Conservation (phyloP, 257 asterid species). For the Linderniella brevidens region DNA sequence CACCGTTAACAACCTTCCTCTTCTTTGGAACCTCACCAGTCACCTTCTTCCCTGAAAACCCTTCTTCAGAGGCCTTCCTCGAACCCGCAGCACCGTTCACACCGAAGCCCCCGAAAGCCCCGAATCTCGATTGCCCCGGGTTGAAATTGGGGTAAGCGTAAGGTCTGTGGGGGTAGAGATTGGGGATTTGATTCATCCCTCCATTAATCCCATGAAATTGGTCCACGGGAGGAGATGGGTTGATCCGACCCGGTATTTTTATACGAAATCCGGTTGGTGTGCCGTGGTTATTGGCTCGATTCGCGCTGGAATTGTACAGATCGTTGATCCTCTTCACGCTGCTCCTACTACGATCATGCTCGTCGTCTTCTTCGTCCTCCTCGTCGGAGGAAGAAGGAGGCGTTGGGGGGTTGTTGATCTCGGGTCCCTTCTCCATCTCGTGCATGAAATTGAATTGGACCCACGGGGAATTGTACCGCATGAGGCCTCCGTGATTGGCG, state of each 20-base stretch:
- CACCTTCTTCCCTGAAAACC: constrained; percentile 19
- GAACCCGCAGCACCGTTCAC: constrained; percentile 8
- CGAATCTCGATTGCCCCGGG: constrained; percentile 14
- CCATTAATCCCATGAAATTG: constrained; percentile 12
- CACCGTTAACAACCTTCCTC: constrained; percentile 13
- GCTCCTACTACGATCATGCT: constrained; percentile 23
- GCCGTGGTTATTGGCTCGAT: constrained; percentile 27
- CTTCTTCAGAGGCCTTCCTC: constrained; percentile 26
- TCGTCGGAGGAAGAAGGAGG: constrained; percentile 35
- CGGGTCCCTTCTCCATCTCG: constrained; percentile 74
- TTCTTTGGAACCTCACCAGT: constrained; percentile 22
- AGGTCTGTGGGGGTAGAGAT: constrained; percentile 24
- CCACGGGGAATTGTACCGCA: constrained; percentile 71
- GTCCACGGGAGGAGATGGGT: constrained; percentile 16
- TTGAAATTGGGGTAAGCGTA: constrained; percentile 22
- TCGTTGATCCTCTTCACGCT: constrained; percentile 37
- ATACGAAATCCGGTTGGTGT: constrained; percentile 49
- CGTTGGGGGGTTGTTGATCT: constrained; percentile 13
- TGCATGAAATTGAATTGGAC: constrained; percentile 78
- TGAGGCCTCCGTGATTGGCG: constrained; percentile 50
- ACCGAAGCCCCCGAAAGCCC: constrained; percentile 15
- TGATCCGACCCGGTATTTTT: constrained; percentile 48
- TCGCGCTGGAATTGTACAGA: constrained; percentile 23
- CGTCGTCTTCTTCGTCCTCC: constrained; percentile 35
- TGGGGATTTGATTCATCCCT: constrained; percentile 5